Percentiles rank a stretch among this genome's conserved stretches.
These are phyloP conservation scores for Pythium apleroticum DNA, from an alignment of 352 stramenopile genomes.

Conservation along the genomic window DNA sequence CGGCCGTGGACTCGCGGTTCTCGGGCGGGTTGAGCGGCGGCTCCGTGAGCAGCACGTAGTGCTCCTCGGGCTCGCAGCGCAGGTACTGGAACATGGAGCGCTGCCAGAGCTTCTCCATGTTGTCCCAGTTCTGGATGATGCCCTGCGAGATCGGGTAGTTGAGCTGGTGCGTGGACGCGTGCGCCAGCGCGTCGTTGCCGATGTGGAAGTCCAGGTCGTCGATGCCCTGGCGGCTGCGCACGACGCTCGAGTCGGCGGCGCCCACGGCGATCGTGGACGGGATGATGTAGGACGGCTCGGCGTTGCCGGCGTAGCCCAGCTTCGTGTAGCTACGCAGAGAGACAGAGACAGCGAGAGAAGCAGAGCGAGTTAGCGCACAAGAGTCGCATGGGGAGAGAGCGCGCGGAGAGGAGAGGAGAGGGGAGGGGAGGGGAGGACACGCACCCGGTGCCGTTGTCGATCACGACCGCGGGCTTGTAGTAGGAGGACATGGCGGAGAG, in stretches of 20 bases:
- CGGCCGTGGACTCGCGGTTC: slow-evolving; percentile 94
- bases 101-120: slow-evolving; percentile 96
- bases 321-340: slow-evolving; percentile 92
- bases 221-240: slow-evolving; percentile 88
- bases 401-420: no score
- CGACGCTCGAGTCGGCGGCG: slow-evolving; percentile 56
- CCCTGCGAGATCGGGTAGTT: slow-evolving; percentile 90
- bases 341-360: slow-evolving; percentile 2
- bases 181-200: slow-evolving; percentile 90
- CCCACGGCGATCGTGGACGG: slow-evolving; percentile 92
- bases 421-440: slow-evolving; percentile 8
- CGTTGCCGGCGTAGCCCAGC: slow-evolving; percentile 95
- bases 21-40: slow-evolving; percentile 93
- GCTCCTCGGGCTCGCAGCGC: slow-evolving; percentile 92
- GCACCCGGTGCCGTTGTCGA: slow-evolving; percentile 96
- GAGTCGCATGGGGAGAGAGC: background rate
- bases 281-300: slow-evolving; percentile 94
- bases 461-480: slow-evolving; percentile 92
- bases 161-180: slow-evolving; percentile 91
- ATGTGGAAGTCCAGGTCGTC: slow-evolving; percentile 97
- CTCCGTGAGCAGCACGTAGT: slow-evolving; percentile 92
- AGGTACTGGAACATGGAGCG: slow-evolving; percentile 93
- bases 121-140: slow-evolving; percentile 94
- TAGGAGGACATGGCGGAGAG: slow-evolving; percentile 53
- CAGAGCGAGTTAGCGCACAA: background rate